Percentiles rank a stretch among this genome's conserved stretches.
Conservation (phyloP, 345 rosid species). For the Reutealis trisperma region DNA sequence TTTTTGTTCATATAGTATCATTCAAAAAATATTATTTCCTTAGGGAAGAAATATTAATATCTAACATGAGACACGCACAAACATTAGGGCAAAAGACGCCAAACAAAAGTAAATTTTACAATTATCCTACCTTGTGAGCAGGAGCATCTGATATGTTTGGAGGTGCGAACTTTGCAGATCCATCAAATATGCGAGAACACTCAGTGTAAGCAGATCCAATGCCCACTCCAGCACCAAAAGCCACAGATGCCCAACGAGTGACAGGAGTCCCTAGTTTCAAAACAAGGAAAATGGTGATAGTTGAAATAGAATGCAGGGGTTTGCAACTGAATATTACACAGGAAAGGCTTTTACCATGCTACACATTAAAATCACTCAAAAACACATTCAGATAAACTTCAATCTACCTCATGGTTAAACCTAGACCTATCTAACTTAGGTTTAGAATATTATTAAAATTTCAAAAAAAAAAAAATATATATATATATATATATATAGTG, state of each 20-base stretch:
- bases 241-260: slow-evolving; percentile 84
- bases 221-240: slow-evolving; percentile 96
- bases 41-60: background rate
- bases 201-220: too few species aligned
- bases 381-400: too few species aligned
- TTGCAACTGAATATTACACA: background rate
- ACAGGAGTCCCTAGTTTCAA: slow-evolving; percentile 68
- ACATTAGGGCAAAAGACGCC: background rate
- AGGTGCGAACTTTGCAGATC: slow-evolving; percentile 46
- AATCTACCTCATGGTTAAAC: too few species aligned
- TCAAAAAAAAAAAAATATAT: too few species aligned
- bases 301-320: too few species aligned
- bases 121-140: slow-evolving; percentile 51
- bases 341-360: too few species aligned
- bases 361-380: too few species aligned
- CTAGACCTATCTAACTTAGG: too few species aligned
- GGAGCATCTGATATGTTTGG: slow-evolving; percentile 41
- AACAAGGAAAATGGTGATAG: background rate
- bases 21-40: background rate
- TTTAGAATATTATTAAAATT: too few species aligned
- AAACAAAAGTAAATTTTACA: background rate
- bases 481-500: too few species aligned
- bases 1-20: background rate
- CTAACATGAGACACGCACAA: background rate
- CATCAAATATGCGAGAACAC: too few species aligned